These are phyloP conservation scores for Cutaneotrichosporon curvatum DNA, from an alignment of 1,284 basidiomycete species.

Conservation along the genomic window DNA sequence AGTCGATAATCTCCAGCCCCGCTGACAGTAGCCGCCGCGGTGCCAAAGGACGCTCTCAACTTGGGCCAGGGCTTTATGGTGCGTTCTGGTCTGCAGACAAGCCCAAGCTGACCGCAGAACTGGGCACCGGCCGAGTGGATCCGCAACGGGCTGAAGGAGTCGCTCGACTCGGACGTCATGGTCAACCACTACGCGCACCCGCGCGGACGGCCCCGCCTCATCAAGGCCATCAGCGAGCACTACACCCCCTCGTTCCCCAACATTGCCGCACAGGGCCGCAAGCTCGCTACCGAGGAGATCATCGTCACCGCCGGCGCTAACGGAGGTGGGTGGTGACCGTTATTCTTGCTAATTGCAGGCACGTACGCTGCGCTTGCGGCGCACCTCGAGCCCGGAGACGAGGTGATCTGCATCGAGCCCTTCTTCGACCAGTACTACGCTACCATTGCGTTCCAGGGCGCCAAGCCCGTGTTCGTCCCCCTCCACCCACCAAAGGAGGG, in stretches of 20 bases:
- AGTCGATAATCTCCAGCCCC: constrained; percentile 27
- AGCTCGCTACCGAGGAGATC: constrained; percentile 83
- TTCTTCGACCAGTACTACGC: constrained; percentile 97
- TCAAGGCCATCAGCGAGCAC: constrained; percentile 73
- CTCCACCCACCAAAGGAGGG: constrained; percentile 67
- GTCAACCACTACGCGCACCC: constrained; percentile 88
- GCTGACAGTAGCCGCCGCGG: constrained; percentile 60
- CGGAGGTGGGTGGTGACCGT: constrained; percentile 56
- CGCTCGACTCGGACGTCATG: constrained; percentile 58
- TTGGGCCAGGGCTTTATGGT: constrained; percentile 88
- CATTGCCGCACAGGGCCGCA: constrained; percentile 53
- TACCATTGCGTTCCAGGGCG: constrained; percentile 85
- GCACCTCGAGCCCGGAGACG: constrained; percentile 81
- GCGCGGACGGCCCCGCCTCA: constrained; percentile 72
- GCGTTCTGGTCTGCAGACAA: no score
- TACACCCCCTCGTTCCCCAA: constrained; percentile 58
- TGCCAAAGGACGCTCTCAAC: constrained; percentile 80
- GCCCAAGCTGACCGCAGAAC: constrained; percentile 40
- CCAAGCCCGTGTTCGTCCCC: constrained; percentile 88
- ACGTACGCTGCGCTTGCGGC: constrained; percentile 85
- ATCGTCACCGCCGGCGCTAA: constrained; percentile 93
- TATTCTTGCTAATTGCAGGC: constrained; percentile 50
- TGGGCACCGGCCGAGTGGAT: constrained; percentile 75
- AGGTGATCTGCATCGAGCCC: constrained; percentile 97
- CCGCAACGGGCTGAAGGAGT: constrained; percentile 63